Evolutionary conservation across 352 stramenopile species (phyloP).

Genomic region (Phytophthora litchii): DNA sequence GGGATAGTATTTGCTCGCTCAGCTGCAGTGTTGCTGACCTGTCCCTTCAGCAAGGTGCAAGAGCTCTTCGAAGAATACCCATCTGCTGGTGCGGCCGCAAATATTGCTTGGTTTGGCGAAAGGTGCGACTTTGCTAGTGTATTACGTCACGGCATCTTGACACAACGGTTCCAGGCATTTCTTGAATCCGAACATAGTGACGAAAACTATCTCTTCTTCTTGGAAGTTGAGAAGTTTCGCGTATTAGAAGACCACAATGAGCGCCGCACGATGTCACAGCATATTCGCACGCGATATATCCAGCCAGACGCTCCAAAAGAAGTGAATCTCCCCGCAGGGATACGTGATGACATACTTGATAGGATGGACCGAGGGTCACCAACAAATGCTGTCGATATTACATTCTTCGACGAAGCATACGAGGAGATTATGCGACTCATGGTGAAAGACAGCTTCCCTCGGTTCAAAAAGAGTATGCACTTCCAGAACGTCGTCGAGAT

Average conservation of each 20-base stretch:
- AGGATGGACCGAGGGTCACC: slow-evolving; percentile 33
- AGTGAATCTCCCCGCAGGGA: slow-evolving; percentile 69
- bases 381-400: slow-evolving; percentile 29
- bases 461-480: slow-evolving; percentile 75
- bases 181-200: slow-evolving; percentile 77
- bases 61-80: slow-evolving; percentile 67
- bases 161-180: slow-evolving; percentile 67
- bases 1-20: slow-evolving; percentile 61
- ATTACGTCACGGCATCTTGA: slow-evolving; percentile 62
- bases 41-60: slow-evolving; percentile 45
- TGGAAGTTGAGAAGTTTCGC: slow-evolving; percentile 69
- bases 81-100: slow-evolving; percentile 60
- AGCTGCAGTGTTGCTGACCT: slow-evolving; percentile 60
- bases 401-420: slow-evolving; percentile 63
- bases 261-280: slow-evolving; percentile 36
- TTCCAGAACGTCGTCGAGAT: slow-evolving; percentile 72
- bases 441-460: slow-evolving; percentile 81
- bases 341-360: slow-evolving; percentile 48
- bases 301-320: slow-evolving; percentile 61
- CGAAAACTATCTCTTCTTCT: slow-evolving; percentile 80
- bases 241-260: slow-evolving; percentile 20
- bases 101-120: slow-evolving; percentile 80
- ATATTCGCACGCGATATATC: slow-evolving; percentile 69
- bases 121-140: slow-evolving; percentile 68
- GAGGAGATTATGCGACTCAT: slow-evolving; percentile 86